A percentile compares a stretch with the other conserved stretches of the same genome.
These are phyloP conservation scores for Henningerozyma blattae DNA, from an alignment of 805 yeast species.

Conservation along the genomic window DNA sequence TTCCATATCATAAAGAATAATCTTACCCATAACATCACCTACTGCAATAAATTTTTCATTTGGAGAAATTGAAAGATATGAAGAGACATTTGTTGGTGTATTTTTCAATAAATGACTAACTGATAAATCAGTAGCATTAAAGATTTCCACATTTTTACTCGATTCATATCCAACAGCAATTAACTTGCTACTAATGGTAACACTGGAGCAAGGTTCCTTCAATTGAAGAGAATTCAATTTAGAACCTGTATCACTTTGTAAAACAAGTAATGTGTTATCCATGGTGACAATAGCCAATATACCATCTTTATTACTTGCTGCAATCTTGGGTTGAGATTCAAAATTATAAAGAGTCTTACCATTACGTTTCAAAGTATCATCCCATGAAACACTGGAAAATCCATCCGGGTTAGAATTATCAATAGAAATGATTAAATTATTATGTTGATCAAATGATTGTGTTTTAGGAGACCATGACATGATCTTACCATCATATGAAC, in stretches of 20 bases:
- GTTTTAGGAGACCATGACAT: constrained; percentile 41
- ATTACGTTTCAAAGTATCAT: constrained; percentile 47
- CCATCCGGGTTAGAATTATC: constrained; percentile 21
- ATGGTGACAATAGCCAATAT: constrained; percentile 35
- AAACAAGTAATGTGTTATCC: constrained; percentile 26
- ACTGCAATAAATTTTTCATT: constrained; percentile 59
- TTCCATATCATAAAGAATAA: constrained; percentile 49
- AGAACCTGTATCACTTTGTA: constrained; percentile 25
- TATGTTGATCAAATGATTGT: constrained; percentile 33
- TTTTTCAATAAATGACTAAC: constrained; percentile 26
- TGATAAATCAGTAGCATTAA: constrained; percentile 23
- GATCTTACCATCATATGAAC: constrained; percentile 75
- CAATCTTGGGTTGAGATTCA: constrained; percentile 39
- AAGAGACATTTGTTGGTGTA: constrained; percentile 48
- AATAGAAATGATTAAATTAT: constrained; percentile 53
- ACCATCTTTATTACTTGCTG: constrained; percentile 27
- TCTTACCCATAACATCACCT: constrained; percentile 82
- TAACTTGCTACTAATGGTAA: constrained; percentile 31
- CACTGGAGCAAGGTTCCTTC: constrained; percentile 32
- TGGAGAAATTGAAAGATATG: constrained; percentile 58
- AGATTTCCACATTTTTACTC: constrained; percentile 30
- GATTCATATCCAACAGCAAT: constrained; percentile 40
- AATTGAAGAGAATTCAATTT: constrained; percentile 21
- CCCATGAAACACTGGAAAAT: constrained; percentile 73
- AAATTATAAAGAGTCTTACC: constrained; percentile 17